phyloP scores from a whole-genome alignment of 768 basidiomycete species.

The Calocybe cyanea region DNA sequence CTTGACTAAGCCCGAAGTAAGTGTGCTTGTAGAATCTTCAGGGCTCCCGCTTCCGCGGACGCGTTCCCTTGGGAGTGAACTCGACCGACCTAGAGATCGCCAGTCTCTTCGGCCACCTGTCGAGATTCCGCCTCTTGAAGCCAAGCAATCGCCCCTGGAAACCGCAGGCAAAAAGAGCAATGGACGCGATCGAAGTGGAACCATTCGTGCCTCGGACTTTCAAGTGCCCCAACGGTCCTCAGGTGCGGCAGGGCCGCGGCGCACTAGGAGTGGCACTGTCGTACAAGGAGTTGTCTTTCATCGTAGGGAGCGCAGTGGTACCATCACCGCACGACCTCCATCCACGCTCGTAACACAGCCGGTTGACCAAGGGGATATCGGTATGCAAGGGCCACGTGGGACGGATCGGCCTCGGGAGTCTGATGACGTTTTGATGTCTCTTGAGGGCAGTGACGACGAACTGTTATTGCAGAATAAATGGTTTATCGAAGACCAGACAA shows the following conservation, averaged over 20 bases:
- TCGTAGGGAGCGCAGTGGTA: constrained; percentile 21
- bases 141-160: not conserved
- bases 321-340: constrained; percentile 16
- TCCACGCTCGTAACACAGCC: constrained; percentile 1
- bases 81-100: not conserved
- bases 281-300: constrained; percentile 19
- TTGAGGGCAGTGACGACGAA: constrained; percentile 16
- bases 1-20: not conserved
- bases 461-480: constrained; percentile 19
- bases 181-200: constrained; percentile 39
- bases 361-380: constrained; percentile 4
- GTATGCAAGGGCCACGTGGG: constrained; percentile 2
- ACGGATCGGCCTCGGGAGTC: constrained; percentile 4
- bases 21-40: not conserved
- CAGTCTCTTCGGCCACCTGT: constrained; percentile 12
- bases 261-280: constrained; percentile 49
- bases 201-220: constrained; percentile 48
- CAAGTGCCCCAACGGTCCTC: constrained; percentile 12
- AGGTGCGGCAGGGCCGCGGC: constrained; percentile 24
- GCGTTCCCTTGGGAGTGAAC: constrained; percentile 14
- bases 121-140: constrained; percentile 10
- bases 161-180: constrained; percentile 9
- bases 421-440: constrained; percentile 20
- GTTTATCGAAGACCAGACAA: constrained; percentile 29
- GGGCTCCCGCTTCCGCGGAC: constrained; percentile 6